Evolutionary conservation across 371 early-diverging fungal genomes (phyloP), one percentile per base, ranked within the genome.

Genomic region (Nematocida ironsii): DNA sequence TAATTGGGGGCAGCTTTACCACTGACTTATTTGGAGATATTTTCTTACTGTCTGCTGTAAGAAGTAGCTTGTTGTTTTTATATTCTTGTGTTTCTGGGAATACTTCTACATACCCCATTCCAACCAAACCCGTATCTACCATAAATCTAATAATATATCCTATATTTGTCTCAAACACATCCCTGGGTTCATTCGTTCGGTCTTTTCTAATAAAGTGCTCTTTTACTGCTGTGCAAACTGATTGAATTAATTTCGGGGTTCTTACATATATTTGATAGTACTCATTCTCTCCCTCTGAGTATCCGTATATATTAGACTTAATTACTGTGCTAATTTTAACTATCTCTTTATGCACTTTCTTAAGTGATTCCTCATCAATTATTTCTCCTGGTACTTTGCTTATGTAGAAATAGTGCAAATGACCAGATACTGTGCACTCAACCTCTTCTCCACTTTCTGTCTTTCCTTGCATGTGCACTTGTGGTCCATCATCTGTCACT

Each of bases 331-430:
- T 91, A 33, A 92, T 87, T 52, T 86, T 18, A 42, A n/a, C 60
- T 20, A 48, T 66, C 33, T 64, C 64, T 23, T 64, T 64, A 42
- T 61, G 62, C 55, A 6, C 5, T 48, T 23, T 2, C 72, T 48
- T 66, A 52, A 42, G 5, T 54, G 25, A 11, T 11, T n/a, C 81
- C 25, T 13, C 48, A n/a, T 9, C 47, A 72, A 80, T n/a, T 16
- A n/a, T 42, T 64, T 75, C 9, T 57, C 80, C 27, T 70, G 52
- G 48, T 55, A 82, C 84, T 82, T 85, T 90, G 91, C 80, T 92
- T 16, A 95, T 90, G 86, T 96, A 98, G 83, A 97, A 93, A 86
- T 97, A 95, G 6, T 95, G 95, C 23, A 90, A 86, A 85, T 96
- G 97, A 2, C 93, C 94, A 23, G 90, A 90, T 2, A 96, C 94